phyloP scores from a whole-genome alignment of 2,329 filamentous ascomycete species.

The Ophioceras dolichostomum region DNA sequence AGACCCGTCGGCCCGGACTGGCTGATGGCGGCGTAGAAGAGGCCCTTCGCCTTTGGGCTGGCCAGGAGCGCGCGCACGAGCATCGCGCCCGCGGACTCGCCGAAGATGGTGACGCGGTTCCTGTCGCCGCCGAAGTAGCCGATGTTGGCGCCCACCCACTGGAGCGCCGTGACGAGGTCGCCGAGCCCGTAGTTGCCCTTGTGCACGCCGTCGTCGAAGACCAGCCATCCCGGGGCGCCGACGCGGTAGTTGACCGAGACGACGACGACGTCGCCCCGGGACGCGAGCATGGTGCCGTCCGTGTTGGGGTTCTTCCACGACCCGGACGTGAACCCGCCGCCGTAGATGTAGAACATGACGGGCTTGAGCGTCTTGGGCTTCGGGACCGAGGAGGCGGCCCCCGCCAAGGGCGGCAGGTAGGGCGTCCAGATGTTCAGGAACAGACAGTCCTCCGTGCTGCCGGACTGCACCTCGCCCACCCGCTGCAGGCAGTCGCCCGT shows the following conservation, averaged over 20 bases:
- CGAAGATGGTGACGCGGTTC: conserved; percentile 20
- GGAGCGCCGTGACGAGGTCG: conserved; percentile 24
- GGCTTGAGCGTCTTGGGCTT: conserved; percentile 22
- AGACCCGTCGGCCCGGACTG: conserved; percentile 16
- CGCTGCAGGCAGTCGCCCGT: conserved; percentile 18
- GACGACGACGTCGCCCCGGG: conserved; percentile 29
- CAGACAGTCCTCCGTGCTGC: conserved; percentile 20
- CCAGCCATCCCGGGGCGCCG: conserved; percentile 15
- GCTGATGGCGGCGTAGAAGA: conserved; percentile 17
- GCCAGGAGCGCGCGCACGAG: conserved; percentile 13
- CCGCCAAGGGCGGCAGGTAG: conserved; percentile 12
- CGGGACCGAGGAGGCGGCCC: background rate
- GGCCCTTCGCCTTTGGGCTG: conserved; percentile 13
- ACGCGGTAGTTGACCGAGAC: conserved; percentile 28
- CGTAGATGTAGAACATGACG: conserved; percentile 33
- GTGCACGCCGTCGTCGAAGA: conserved; percentile 18
- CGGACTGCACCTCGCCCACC: conserved; percentile 15
- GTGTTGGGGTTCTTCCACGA: conserved; percentile 28
- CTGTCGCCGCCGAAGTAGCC: conserved; percentile 18
- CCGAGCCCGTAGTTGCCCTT: conserved; percentile 28
- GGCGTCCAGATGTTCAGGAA: conserved; percentile 26
- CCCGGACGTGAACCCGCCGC: conserved; percentile 26
- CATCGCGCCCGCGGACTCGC: conserved; percentile 17
- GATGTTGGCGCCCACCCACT: conserved; percentile 26
- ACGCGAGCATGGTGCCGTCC: conserved; percentile 30